A percentile compares a stretch with the other conserved stretches of the same genome.
Evolutionary conservation across 1,139 yeast genomes (phyloP).

Genomic region (Candida freyschussii): DNA sequence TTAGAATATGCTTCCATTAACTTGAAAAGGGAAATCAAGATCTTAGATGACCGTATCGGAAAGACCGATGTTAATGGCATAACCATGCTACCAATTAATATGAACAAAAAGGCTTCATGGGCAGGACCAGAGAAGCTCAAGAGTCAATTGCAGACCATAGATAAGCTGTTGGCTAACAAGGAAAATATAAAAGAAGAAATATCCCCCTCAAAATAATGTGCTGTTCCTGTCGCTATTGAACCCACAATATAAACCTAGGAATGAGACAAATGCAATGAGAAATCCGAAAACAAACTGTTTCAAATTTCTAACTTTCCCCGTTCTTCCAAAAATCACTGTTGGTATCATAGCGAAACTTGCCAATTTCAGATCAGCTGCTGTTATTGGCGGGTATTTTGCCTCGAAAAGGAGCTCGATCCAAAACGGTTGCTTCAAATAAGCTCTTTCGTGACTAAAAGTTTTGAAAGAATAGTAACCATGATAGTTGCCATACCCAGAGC

Average conservation of each 20-base stretch:
- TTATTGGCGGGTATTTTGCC: constrained; percentile 69
- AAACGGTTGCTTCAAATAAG: constrained; percentile 61
- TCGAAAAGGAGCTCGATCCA: constrained; percentile 57
- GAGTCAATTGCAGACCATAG: constrained; percentile 18
- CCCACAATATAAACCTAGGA: constrained; percentile 16
- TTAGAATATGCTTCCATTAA: constrained; percentile 31
- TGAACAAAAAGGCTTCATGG: constrained; percentile 58
- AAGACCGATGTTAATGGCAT: constrained; percentile 38
- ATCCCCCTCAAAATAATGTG: constrained; percentile 2
- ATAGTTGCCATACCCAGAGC: constrained; percentile 75
- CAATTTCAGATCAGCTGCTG: constrained; percentile 30
- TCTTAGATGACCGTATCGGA: constrained; percentile 55
- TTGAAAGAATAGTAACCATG: constrained; percentile 75
- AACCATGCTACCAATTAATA: constrained; percentile 54
- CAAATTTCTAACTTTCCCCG: constrained; percentile 16
- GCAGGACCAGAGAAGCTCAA: constrained; percentile 47
- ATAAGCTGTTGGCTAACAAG: constrained; percentile 21
- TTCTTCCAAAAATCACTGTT: constrained; percentile 18
- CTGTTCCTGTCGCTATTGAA: constrained; percentile 8
- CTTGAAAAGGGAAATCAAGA: constrained; percentile 51
- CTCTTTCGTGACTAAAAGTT: constrained; percentile 72
- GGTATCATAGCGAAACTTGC: constrained; percentile 18
- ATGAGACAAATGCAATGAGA: constrained; percentile 9
- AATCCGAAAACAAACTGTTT: constrained; percentile 5
- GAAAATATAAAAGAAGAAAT: neutral